Base-by-base conservation (phyloP, 1,284 basidiomycete species). In the Ganoderma multipileum region DNA sequence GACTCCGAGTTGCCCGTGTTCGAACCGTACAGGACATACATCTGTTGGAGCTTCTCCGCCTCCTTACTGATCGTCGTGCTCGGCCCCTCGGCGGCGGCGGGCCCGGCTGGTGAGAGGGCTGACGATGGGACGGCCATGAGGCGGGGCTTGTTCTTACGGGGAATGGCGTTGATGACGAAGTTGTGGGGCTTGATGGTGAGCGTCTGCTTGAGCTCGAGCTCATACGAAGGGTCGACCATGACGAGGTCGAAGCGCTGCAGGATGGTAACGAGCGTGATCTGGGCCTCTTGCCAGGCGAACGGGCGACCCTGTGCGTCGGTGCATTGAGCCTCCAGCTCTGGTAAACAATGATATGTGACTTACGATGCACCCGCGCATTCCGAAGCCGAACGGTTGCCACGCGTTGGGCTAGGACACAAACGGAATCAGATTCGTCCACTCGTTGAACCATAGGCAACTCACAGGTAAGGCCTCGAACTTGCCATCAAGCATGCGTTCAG, bases 1-100 rank as follows among this genome's bases (percentile, higher is more conserved):
- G 82, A 80, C 73, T 86, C 84, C 36, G 83, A 86, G 2, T 82
- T 84, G 2, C 86, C 86, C 0, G 84, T 83, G 76, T 87, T 87
- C 42, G 83, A 84, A 0, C 85, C 85, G 71, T 83, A 85, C 30
- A 85, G 74, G 7, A 85, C 76, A 68, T 84, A 82, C 54, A 85
- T 52, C 28, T 80, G 80, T 50, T 73, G 68, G 28, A 70, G 65
- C 63, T 65, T 63, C 52, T 55, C 39, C 1, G 63, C 55, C 6
- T 42, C 68, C 3, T 39, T 61, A 26, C 52, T 14, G 26, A 4
- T 9, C 9, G 58, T 60, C 5, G 58, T 26, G 58, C 14, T 41
- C 23, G 58, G 58, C 9, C 58, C 58, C 23, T 39, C 12, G 6
- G 58, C 58, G 6, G 58, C 58, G 12, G 36, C 58, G 0, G 58